Conservation (phyloP, 2,329 filamentous ascomycete species). For the Teratosphaeria pseudoeucalypti region DNA sequence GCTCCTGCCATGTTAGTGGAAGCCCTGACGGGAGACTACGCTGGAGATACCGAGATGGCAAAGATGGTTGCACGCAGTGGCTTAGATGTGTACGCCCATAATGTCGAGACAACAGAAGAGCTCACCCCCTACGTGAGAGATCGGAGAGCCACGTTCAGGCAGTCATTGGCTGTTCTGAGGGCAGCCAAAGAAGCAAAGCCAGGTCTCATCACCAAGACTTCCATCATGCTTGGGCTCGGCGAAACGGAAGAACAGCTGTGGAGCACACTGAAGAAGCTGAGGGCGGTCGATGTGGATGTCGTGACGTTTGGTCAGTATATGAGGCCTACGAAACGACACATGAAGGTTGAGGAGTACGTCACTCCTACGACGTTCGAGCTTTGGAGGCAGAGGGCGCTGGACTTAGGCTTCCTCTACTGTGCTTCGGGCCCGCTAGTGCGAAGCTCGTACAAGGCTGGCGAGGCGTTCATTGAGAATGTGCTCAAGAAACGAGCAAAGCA, state of each 20-base stretch:
- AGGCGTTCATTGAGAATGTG: slow-evolving; percentile 98
- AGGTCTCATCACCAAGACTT: slow-evolving; percentile 92
- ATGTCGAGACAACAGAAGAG: slow-evolving; percentile 87
- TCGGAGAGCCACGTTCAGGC: slow-evolving; percentile 76
- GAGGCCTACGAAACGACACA: slow-evolving; percentile 94
- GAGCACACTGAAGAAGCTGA: slow-evolving; percentile 69
- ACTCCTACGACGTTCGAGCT: slow-evolving; percentile 83
- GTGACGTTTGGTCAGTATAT: slow-evolving; percentile 99
- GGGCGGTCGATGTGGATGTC: slow-evolving; percentile 75
- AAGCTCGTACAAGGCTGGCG: slow-evolving; percentile 94
- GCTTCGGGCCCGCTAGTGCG: slow-evolving; percentile 86
- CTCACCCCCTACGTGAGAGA: slow-evolving; percentile 86
- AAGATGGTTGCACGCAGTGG: slow-evolving; percentile 73
- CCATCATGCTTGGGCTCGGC: slow-evolving; percentile 89
- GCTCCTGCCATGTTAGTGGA: slow-evolving; percentile 66
- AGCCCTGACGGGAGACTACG: slow-evolving; percentile 78
- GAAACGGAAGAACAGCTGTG: slow-evolving; percentile 82
- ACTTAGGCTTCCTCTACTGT: slow-evolving; percentile 95
- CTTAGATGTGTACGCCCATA: slow-evolving; percentile 93
- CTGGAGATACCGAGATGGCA: slow-evolving; percentile 79
- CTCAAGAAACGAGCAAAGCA: slow-evolving; percentile 62
- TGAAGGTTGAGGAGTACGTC: slow-evolving; percentile 92
- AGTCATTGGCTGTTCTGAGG: slow-evolving; percentile 69
- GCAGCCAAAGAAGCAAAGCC: slow-evolving; percentile 69
- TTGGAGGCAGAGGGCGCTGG: slow-evolving; percentile 81